Evolutionary conservation across 2,329 filamentous ascomycete species (phyloP).

Genomic region (Neonectria ditissima): DNA sequence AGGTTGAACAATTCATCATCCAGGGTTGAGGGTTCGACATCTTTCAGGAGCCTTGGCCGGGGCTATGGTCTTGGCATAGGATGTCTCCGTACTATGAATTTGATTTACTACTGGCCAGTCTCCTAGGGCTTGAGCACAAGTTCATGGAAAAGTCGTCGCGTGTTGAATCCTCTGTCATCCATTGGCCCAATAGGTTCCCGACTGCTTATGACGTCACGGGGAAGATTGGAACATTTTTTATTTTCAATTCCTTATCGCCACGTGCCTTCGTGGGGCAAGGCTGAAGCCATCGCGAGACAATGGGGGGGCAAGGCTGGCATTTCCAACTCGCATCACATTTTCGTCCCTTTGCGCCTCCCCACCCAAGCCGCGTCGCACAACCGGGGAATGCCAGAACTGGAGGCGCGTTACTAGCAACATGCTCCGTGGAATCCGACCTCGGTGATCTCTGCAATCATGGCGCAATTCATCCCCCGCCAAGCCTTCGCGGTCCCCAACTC

Average conservation of each 20-base stretch:
- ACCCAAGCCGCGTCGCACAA: conserved; percentile 3
- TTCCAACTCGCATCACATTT: conserved; percentile 11
- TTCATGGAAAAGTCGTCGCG: conserved; percentile 26
- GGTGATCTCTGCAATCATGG: conserved; percentile 38
- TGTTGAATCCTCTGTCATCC: conserved; percentile 28
- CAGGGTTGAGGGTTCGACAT: background rate
- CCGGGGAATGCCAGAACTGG: background rate
- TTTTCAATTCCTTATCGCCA: conserved; percentile 32
- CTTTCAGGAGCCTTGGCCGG: background rate
- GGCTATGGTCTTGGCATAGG: conserved; percentile 17
- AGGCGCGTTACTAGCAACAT: conserved; percentile 9
- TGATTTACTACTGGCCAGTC: background rate
- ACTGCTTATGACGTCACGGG: conserved; percentile 34
- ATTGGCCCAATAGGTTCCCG: conserved; percentile 40
- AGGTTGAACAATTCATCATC: background rate
- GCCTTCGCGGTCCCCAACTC: conserved; percentile 78
- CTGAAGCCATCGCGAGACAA: conserved; percentile 23
- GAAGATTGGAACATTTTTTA: background rate
- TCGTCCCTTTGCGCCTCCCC: conserved; percentile 17
- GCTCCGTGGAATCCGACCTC: background rate
- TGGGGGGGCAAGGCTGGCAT: conserved; percentile 34
- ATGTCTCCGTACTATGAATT: too few species aligned
- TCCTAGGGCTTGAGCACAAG: background rate
- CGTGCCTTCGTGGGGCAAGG: conserved; percentile 40
- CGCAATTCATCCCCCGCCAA: conserved; percentile 77